phyloP scores from a whole-genome alignment of 129 eudicot genomes.

The Dittrichia graveolens region DNA sequence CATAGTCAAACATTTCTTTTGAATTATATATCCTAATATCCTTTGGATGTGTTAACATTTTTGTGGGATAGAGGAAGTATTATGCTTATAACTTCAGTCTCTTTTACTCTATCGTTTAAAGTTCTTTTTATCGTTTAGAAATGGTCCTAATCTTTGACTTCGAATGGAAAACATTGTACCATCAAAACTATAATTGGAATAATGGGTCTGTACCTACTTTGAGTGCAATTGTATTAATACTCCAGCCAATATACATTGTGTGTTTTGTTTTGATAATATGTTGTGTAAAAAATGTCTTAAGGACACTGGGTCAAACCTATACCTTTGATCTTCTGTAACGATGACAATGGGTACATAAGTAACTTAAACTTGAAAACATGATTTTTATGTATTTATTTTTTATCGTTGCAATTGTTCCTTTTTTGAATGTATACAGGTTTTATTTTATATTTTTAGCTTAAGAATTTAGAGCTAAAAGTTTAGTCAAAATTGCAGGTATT shows the following conservation, averaged over 20 bases:
- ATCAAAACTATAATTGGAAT: too few relatives aligned
- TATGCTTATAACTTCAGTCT: conserved; percentile 8
- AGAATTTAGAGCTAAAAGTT: neutral
- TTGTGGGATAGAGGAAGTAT: neutral
- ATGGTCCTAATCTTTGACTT: neutral
- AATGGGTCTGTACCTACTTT: too few relatives aligned
- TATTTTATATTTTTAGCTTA: neutral
- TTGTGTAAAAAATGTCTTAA: neutral
- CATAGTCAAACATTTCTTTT: conserved; percentile 18
- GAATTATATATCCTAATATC: neutral
- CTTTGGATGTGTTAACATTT: neutral
- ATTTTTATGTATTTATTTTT: too few relatives aligned
- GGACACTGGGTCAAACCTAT: neutral
- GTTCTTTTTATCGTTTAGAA: neutral
- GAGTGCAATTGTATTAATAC: neutral
- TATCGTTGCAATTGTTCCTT: too few relatives aligned
- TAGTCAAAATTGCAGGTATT: conserved; percentile 57
- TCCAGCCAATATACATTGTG: neutral
- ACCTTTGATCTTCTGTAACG: neutral
- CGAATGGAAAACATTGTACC: neutral
- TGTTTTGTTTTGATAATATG: neutral
- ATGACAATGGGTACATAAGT: neutral
- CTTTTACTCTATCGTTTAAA: neutral
- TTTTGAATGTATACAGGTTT: conserved; percentile 1
- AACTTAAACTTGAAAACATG: neutral